These are phyloP conservation scores for Syzygium aromaticum DNA, from an alignment of 345 rosid species.

Conservation along the genomic window DNA sequence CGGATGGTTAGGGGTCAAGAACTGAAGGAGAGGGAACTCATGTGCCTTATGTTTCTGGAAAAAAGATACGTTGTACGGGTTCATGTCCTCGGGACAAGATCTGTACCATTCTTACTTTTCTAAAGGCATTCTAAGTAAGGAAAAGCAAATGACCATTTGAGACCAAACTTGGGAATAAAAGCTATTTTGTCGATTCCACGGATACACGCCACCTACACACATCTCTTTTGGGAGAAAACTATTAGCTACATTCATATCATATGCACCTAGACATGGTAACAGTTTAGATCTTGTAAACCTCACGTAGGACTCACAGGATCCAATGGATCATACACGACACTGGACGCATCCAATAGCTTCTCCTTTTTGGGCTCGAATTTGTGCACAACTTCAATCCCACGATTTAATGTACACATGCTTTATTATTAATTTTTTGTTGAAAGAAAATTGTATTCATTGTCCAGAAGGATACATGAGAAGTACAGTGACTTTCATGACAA, in stretches of 20 bases:
- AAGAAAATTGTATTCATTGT: no score
- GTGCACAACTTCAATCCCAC: neutral
- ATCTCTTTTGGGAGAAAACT: neutral
- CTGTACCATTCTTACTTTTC: neutral
- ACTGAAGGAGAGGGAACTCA: neutral
- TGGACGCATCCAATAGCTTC: neutral
- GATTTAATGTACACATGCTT: neutral
- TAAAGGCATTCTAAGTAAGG: neutral
- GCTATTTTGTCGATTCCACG: neutral
- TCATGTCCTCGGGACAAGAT: neutral
- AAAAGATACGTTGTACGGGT: neutral
- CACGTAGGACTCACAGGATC: neutral
- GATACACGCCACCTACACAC: neutral
- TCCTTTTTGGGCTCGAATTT: neutral
- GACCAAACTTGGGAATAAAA: neutral
- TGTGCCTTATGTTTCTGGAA: neutral
- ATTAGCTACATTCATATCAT: neutral
- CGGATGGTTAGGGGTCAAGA: neutral
- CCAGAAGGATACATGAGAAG: no score
- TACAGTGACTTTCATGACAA: no score
- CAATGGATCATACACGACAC: neutral
- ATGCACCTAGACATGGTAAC: fast-evolving
- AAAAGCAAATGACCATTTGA: neutral
- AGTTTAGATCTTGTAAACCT: neutral
- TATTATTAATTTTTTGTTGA: no score